These are phyloP conservation scores for Zanthoxylum bungeanum DNA, from an alignment of 345 rosid species.

Conservation along the genomic window DNA sequence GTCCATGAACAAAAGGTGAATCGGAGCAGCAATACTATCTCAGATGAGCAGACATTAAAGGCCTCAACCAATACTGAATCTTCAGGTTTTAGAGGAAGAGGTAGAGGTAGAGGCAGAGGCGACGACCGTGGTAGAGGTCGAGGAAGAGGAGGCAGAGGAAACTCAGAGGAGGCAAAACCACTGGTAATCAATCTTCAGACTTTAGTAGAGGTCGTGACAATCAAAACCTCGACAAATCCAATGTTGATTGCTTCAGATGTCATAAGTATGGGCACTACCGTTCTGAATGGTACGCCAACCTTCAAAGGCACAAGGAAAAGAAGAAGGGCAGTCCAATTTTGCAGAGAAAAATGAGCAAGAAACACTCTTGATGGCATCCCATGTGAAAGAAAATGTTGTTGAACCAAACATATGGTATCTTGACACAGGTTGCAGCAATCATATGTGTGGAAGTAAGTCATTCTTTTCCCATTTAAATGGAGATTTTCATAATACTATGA, in stretches of 20 bases:
- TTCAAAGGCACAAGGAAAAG: not conserved
- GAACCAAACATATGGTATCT: too few species aligned
- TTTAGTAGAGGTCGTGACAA: not conserved
- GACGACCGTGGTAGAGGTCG: not conserved
- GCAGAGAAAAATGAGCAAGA: not conserved
- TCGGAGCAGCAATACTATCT: too few species aligned
- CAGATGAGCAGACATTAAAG: not conserved
- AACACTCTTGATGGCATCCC: not conserved
- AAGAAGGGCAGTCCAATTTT: constrained; percentile 5
- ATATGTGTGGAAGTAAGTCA: not conserved
- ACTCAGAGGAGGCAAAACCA: too few species aligned
- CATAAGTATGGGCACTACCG: not conserved
- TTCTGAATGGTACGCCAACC: not conserved
- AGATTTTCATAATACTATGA: not conserved
- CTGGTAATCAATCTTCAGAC: too few species aligned
- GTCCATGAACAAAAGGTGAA: too few species aligned
- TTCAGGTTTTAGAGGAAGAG: too few species aligned
- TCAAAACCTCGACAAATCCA: not conserved
- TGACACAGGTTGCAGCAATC: too few species aligned
- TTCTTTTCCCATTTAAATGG: not conserved
- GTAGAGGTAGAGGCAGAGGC: not conserved
- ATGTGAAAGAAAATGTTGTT: not conserved
- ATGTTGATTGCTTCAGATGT: not conserved
- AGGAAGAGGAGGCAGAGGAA: not conserved
- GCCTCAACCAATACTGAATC: not conserved